Percentiles rank a stretch among this genome's conserved stretches.
Conservation (phyloP, 2,329 filamentous ascomycete genomes). For the Venturia oleaginea region DNA sequence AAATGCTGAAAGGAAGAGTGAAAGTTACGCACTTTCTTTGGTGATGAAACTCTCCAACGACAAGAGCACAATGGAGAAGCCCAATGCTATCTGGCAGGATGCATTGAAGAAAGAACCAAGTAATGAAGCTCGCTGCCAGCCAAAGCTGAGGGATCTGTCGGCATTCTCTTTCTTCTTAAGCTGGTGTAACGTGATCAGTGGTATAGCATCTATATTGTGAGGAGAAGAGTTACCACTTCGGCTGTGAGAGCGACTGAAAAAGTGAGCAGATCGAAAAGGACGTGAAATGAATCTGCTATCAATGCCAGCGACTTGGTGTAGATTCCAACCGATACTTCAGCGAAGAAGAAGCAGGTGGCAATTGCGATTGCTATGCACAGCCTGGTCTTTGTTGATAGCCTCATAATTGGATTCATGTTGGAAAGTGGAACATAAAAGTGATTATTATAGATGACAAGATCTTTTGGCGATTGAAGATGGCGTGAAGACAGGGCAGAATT, state of each 20-base stretch:
- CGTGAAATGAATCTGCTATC: constrained; percentile 67
- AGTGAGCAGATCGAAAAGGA: constrained; percentile 49
- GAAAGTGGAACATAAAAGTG: neutral
- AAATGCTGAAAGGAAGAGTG: no score
- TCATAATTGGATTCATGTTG: constrained; percentile 5
- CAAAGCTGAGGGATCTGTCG: constrained; percentile 56
- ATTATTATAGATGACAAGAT: neutral
- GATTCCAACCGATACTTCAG: constrained; percentile 47
- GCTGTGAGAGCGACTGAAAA: constrained; percentile 59
- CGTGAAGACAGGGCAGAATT: neutral
- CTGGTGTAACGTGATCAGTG: constrained; percentile 27
- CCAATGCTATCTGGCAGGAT: constrained; percentile 61
- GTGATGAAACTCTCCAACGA: constrained; percentile 65
- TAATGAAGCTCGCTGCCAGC: constrained; percentile 67
- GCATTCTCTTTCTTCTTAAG: constrained; percentile 47
- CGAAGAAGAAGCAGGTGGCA: constrained; percentile 14
- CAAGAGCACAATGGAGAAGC: constrained; percentile 64
- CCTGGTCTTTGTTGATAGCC: constrained; percentile 5
- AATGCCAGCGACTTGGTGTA: constrained; percentile 63
- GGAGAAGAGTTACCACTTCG: constrained; percentile 34
- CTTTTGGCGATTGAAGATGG: neutral
- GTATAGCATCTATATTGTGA: neutral
- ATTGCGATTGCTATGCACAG: constrained; percentile 12
- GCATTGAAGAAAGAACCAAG: constrained; percentile 76
- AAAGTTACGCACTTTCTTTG: no score